These are phyloP conservation scores for Cairneyella variabilis DNA, from an alignment of 495 filamentous ascomycete species.

Conservation along the genomic window DNA sequence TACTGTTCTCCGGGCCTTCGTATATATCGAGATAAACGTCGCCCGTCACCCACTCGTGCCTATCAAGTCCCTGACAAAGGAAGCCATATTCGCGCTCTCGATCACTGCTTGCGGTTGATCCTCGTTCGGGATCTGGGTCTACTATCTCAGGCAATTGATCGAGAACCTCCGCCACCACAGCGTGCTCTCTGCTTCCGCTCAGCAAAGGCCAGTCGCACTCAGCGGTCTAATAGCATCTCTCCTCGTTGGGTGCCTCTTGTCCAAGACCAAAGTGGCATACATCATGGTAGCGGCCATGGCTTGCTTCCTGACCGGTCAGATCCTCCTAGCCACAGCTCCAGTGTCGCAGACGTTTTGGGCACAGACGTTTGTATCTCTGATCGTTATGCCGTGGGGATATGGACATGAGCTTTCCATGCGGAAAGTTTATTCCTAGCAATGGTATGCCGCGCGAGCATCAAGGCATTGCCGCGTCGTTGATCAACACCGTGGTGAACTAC, in stretches of 20 bases:
- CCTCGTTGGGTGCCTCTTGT: conserved; percentile 40
- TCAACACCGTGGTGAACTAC: conserved; percentile 64
- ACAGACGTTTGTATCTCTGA: no score
- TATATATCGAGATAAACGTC: conserved; percentile 40
- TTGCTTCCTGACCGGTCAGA: conserved; percentile 39
- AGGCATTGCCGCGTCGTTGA: conserved; percentile 56
- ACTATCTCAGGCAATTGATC: conserved; percentile 52
- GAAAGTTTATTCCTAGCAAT: conserved; percentile 54
- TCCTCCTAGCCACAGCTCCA: conserved; percentile 43
- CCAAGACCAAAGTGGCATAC: conserved; percentile 36
- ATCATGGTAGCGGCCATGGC: conserved; percentile 48
- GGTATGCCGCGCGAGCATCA: conserved; percentile 54
- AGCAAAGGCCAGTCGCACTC: conserved; percentile 38
- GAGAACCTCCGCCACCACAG: conserved; percentile 40
- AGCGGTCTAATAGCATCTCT: conserved; percentile 45
- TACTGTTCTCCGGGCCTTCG: conserved; percentile 47
- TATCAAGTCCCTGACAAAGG: conserved; percentile 39
- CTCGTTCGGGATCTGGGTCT: conserved; percentile 57
- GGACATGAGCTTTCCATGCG: no score
- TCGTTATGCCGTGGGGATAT: no score
- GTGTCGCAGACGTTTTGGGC: conserved; percentile 54
- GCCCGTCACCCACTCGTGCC: conserved; percentile 50
- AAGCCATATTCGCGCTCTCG: conserved; percentile 48
- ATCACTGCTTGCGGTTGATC: conserved; percentile 55
- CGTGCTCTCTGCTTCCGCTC: conserved; percentile 43